Base-by-base conservation (phyloP, 2,329 filamentous ascomycete species). In the Botrytis sinoallii region DNA sequence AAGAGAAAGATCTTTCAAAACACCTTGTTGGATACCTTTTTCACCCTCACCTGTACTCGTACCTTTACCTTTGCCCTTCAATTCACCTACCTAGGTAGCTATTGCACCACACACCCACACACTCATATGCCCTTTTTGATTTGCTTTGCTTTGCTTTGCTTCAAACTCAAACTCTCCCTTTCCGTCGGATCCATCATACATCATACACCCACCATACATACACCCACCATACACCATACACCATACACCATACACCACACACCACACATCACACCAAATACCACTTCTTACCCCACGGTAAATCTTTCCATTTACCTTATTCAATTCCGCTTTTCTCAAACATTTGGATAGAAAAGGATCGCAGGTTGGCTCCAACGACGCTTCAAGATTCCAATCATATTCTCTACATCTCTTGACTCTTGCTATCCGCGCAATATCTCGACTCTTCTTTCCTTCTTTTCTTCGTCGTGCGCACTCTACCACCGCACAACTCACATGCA, bases 21-120 rank as follows among this genome's bases (percentile, higher is more conserved):
- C 46, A 73, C 71, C 71, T 68, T 68, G 71, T 69, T 73, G 71
- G 71, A 66, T 70, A 70, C 52, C n/a, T 40, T 38, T 40, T 55
- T n/a, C 18, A 18, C 42, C 42, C 20, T 22, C 44, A 46, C 32
- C 32, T 32, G 32, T 32, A 32, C 32, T 32, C 32, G 32, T 32
- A 32, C 32, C 32, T 32, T 32, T 32, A 32, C 32, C 32, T 32
- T 32, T 32, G 32, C 32, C 32, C 32, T 52, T 52, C 4, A 14
- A 14, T n/a, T 52, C 29, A 57, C 52, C 25, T 29, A 18, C 52
- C 52, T 1, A 65, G n/a, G n/a, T 32, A 65, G n/a, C n/a, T 32
- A 64, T 29, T 42, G 9, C 32, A 60, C 55, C 18, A 32, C 9
- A 40, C 20, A 32, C 38, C 2, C 16, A 40, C 18, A 20, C 4